These are phyloP conservation scores for Ophiosphaerella korrae DNA, from an alignment of 2,329 filamentous ascomycete genomes.

Conservation along the genomic window DNA sequence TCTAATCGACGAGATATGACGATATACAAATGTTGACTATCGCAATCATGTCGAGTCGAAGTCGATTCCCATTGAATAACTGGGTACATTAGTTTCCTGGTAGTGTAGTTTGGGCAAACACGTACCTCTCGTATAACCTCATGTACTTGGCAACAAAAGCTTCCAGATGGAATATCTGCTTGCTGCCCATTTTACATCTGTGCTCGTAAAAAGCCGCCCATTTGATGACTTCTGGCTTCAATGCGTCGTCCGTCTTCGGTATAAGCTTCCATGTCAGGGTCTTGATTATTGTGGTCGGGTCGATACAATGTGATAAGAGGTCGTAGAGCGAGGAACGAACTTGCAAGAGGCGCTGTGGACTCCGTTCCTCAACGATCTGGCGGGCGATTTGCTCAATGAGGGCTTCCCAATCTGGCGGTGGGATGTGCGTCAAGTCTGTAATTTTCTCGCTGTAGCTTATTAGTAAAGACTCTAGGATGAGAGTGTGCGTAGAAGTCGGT, in stretches of 20 bases:
- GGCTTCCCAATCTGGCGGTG: conserved; percentile 95
- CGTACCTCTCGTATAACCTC: conserved; percentile 89
- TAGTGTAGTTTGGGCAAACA: conserved; percentile 2
- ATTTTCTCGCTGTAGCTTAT: conserved; percentile 75
- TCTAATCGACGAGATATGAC: background rate
- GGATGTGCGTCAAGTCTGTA: conserved; percentile 84
- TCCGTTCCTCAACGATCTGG: conserved; percentile 91
- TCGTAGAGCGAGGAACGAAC: conserved; percentile 97
- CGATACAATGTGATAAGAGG: conserved; percentile 94
- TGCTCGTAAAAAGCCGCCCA: conserved; percentile 99
- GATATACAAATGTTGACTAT: background rate
- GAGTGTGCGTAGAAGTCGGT: background rate
- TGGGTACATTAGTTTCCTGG: conserved; percentile 24
- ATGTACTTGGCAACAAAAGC: conserved; percentile 99
- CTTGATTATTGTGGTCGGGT: conserved; percentile 90
- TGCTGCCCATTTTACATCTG: conserved; percentile 84
- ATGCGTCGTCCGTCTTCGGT: conserved; percentile 79
- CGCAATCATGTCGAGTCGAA: conserved; percentile 45
- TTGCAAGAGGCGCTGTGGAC: conserved; percentile 84
- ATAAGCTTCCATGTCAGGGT: conserved; percentile 94
- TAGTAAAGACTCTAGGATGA: conserved; percentile 10
- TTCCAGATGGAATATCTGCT: conserved; percentile 97
- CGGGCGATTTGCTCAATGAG: conserved; percentile 87
- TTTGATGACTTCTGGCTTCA: conserved; percentile 90
- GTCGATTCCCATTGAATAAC: conserved; percentile 72